A percentile compares a stretch with the other conserved stretches of the same genome.
Evolutionary conservation across 202 grass and related monocot genomes (phyloP).

Genomic region (Alloteropsis angusta): DNA sequence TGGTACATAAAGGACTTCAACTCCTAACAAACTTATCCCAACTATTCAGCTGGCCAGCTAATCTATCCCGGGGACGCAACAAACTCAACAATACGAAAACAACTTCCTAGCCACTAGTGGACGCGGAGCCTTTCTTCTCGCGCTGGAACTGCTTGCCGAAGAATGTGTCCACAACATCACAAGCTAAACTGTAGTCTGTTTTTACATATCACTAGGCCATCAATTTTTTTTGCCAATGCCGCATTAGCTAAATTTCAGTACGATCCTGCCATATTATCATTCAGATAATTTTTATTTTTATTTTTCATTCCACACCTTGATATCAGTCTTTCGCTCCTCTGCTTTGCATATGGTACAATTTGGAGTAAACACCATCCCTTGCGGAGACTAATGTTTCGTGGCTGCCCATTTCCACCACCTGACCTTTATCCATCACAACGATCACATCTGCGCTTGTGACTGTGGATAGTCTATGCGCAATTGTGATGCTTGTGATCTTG

Average conservation of each 20-base stretch:
- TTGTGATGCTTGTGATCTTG: constrained; percentile 31
- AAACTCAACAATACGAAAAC: no score
- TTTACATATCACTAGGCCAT: not conserved
- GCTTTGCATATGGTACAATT: constrained; percentile 30
- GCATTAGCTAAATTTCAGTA: not conserved
- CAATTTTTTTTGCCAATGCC: not conserved
- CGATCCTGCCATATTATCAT: not conserved
- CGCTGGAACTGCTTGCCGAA: no score
- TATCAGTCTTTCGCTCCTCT: constrained; percentile 23
- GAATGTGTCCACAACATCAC: no score
- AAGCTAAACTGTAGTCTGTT: not conserved
- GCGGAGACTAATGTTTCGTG: constrained; percentile 25
- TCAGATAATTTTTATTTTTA: not conserved
- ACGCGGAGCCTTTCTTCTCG: no score
- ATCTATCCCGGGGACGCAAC: no score
- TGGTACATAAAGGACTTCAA: no score
- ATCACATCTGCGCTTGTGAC: constrained; percentile 31
- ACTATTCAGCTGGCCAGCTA: no score
- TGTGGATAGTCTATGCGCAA: constrained; percentile 50
- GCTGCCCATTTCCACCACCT: constrained; percentile 37
- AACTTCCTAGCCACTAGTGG: no score
- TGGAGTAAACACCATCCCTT: constrained; percentile 33
- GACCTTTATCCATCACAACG: constrained; percentile 48
- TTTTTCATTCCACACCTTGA: not conserved
- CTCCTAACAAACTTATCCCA: no score